Conservation (phyloP, 2,329 filamentous ascomycete genomes). For the Cytospora piceicola region DNA sequence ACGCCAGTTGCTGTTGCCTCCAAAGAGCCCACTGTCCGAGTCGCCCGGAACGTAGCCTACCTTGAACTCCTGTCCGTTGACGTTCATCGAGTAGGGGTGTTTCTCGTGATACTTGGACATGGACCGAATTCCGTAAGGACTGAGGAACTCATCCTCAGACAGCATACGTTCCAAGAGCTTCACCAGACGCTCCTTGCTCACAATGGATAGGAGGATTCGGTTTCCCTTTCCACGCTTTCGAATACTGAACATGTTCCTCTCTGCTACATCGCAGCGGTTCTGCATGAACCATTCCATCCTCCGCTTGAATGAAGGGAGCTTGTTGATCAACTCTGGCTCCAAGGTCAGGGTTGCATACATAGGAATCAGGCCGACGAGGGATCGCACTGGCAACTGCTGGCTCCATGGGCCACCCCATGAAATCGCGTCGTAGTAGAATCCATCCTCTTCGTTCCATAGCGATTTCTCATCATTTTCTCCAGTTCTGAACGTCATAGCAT, state of each 20-base stretch:
- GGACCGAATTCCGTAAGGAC: slow-evolving; percentile 86
- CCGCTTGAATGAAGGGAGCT: slow-evolving; percentile 90
- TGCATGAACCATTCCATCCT: slow-evolving; percentile 93
- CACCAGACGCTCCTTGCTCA: slow-evolving; percentile 89
- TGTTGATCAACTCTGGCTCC: slow-evolving; percentile 91
- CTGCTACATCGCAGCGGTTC: slow-evolving; percentile 82
- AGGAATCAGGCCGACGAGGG: slow-evolving; percentile 90
- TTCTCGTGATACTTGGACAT: slow-evolving; percentile 91
- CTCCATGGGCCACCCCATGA: slow-evolving; percentile 94
- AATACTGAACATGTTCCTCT: slow-evolving; percentile 94
- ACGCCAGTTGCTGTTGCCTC: slow-evolving; percentile 97
- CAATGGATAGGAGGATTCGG: slow-evolving; percentile 83
- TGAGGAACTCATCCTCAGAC: slow-evolving; percentile 90
- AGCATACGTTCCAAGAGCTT: slow-evolving; percentile 91
- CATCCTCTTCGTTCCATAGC: slow-evolving; percentile 94
- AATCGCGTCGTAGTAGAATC: slow-evolving; percentile 98
- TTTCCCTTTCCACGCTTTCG: slow-evolving; percentile 88
- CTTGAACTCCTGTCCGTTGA: slow-evolving; percentile 86
- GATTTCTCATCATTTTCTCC: slow-evolving; percentile 75
- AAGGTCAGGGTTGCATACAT: slow-evolving; percentile 90
- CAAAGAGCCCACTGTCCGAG: slow-evolving; percentile 92
- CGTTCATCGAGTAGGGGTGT: slow-evolving; percentile 91
- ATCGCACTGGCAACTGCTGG: slow-evolving; percentile 89
- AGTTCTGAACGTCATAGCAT: slow-evolving; percentile 88
- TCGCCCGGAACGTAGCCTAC: slow-evolving; percentile 94